Evolutionary conservation across 1,139 yeast species (phyloP).

Genomic region (Geotrichum candidum): DNA sequence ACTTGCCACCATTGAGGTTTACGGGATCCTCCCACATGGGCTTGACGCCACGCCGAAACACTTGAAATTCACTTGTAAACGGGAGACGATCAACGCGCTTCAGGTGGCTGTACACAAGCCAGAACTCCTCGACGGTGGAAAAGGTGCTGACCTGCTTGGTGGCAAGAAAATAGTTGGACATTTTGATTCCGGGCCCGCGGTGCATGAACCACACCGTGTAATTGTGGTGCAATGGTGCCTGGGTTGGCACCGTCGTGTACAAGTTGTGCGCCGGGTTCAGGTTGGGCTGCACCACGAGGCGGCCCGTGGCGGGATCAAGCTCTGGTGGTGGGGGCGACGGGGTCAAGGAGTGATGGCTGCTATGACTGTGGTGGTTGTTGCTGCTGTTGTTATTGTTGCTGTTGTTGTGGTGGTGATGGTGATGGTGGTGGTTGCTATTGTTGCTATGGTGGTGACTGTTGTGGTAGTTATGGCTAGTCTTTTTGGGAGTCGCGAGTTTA

Average conservation of each 20-base stretch:
- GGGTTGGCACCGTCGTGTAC: neutral
- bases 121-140: conserved; percentile 54
- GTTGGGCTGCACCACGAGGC: conserved; percentile 20
- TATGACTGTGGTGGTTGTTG: neutral
- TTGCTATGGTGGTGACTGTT: neutral
- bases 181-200: conserved; percentile 35
- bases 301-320: conserved; percentile 18
- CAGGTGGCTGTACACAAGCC: conserved; percentile 48
- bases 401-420: neutral
- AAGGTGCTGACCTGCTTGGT: conserved; percentile 34
- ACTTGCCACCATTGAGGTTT: conserved; percentile 59
- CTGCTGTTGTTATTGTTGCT: too few species aligned
- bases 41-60: conserved; percentile 57
- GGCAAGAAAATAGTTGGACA: conserved; percentile 33
- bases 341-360: neutral
- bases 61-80: conserved; percentile 52
- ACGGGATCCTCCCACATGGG: conserved; percentile 72
- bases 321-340: neutral
- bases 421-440: neutral
- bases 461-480: neutral
- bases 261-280: conserved; percentile 18
- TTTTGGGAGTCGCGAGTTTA: neutral
- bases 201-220: conserved; percentile 38
- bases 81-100: conserved; percentile 46
- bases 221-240: conserved; percentile 22